Conservation (phyloP, 2,329 filamentous ascomycete genomes). For the Trichoderma sp. region DNA sequence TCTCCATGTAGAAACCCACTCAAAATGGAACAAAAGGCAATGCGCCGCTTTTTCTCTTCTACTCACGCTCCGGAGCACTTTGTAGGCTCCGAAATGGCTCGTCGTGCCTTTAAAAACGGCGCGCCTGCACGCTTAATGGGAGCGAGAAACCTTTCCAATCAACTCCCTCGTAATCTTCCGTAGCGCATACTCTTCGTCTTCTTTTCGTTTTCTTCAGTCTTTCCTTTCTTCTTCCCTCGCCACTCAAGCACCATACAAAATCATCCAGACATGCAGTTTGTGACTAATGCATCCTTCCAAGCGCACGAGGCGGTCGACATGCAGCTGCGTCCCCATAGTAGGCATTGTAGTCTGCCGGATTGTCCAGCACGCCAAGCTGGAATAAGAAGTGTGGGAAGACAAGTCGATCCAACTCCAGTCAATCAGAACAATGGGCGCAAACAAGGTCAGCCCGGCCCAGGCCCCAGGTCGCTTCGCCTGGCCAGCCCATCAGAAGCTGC, state of each 20-base stretch:
- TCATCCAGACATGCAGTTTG: neutral
- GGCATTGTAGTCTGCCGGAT: neutral
- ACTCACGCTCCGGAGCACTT: neutral
- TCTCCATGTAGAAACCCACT: neutral
- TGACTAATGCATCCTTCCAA: neutral
- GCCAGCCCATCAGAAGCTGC: slow-evolving; percentile 18
- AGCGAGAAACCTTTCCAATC: neutral
- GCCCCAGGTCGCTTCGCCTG: neutral
- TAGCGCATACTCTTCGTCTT: neutral
- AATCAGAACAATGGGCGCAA: neutral
- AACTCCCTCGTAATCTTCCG: neutral
- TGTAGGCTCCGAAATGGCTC: slow-evolving; percentile 2
- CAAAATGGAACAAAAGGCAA: neutral
- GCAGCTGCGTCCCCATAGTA: neutral
- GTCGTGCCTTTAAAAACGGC: neutral
- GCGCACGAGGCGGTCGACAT: slow-evolving; percentile 10
- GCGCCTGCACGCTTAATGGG: neutral
- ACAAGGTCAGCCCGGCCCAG: neutral
- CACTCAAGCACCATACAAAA: neutral
- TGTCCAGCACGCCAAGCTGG: neutral
- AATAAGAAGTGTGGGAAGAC: neutral
- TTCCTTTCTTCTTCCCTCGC: neutral
- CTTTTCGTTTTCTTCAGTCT: neutral
- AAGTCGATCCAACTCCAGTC: neutral
- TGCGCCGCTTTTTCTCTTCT: neutral